These are phyloP conservation scores for Phytophthora palmivora DNA, from an alignment of 352 stramenopile genomes.

Conservation along the genomic window DNA sequence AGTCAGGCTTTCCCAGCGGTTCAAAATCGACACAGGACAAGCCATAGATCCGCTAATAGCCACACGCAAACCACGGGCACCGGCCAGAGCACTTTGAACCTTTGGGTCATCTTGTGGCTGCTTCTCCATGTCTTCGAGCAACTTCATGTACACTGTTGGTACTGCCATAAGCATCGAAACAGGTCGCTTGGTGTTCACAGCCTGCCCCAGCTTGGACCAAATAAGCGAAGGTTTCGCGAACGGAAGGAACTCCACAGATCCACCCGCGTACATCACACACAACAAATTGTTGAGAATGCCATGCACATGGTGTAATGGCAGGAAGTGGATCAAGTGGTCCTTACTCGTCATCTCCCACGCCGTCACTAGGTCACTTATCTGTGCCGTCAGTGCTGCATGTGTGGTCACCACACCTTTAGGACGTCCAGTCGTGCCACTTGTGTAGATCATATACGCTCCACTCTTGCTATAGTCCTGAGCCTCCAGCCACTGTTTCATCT, in stretches of 20 bases:
- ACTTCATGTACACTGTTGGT: constrained; percentile 91
- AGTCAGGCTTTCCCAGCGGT: constrained; percentile 84
- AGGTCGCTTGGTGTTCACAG: constrained; percentile 25
- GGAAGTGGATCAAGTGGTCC: constrained; percentile 90
- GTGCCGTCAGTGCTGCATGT: constrained; percentile 67
- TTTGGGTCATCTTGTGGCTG: constrained; percentile 26
- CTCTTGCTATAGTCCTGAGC: constrained; percentile 23
- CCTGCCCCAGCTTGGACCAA: constrained; percentile 56
- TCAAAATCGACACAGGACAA: constrained; percentile 81
- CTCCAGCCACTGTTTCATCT: constrained; percentile 47
- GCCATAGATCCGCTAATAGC: constrained; percentile 89
- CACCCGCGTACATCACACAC: constrained; percentile 82
- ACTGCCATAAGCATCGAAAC: constrained; percentile 92
- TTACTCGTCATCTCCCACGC: constrained; percentile 80
- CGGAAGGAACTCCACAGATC: constrained; percentile 81
- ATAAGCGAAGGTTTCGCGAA: constrained; percentile 65
- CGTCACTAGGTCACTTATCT: constrained; percentile 85
- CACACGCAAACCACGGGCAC: constrained; percentile 49
- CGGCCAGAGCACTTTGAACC: constrained; percentile 15
- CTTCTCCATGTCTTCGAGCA: constrained; percentile 80
- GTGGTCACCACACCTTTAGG: constrained; percentile 90
- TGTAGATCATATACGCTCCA: constrained; percentile 81
- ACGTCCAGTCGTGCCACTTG: constrained; percentile 81
- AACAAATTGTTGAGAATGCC: constrained; percentile 91
- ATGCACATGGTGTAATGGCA: constrained; percentile 93